Evolutionary conservation across 495 filamentous ascomycete species (phyloP), one percentile per base, ranked within the genome.

Genomic region (Podospora pseudopauciseta): DNA sequence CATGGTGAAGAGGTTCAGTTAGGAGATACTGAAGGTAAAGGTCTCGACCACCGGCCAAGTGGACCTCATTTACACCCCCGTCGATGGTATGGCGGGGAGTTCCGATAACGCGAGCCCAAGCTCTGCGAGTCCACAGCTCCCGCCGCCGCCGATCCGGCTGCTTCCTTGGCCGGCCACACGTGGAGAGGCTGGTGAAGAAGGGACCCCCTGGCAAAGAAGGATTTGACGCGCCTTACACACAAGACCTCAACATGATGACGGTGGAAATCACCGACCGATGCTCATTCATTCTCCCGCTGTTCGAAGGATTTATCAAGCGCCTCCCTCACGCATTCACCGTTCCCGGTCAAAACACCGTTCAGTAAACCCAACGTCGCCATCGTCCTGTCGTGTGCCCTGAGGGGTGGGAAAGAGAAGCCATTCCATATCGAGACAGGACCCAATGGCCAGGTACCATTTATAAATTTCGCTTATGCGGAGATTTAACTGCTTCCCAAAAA

Each of bases 81-180:
- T 26, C 39, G 13, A 49, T 49, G 39, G 39, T 49, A 49, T 13
- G 39, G 39, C 39, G 39, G 39, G 39, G 6, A 11, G 39, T 6
- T 3, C 39, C 39, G 13, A 49, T 49, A 49, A 49, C 39, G 39
- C 39, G 15, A 49, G 13, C 39, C 39, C 39, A 49, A 49, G 39
- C 39, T 49, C 39, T 49, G 39, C 39, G 9, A 49, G 55, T 58
- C 55, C 56, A 60, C 55, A 32, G 69, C 64, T 57, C 64, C 55
- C 32, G 44, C 30, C 59, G 61, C 23, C 63, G 72, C 56, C 72
- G 72, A 73, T 73, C 72, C 72, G 72, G 72, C 65, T 68, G 69
- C 61, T 71, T 64, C 67, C 71, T 60, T 53, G 62, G 49, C 49
- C 56, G 9, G 20, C 6, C 64, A 64, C 68, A 67, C 60, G 64